Conservation (phyloP, 257 asterid species). For the Solanum clarkiae region DNA sequence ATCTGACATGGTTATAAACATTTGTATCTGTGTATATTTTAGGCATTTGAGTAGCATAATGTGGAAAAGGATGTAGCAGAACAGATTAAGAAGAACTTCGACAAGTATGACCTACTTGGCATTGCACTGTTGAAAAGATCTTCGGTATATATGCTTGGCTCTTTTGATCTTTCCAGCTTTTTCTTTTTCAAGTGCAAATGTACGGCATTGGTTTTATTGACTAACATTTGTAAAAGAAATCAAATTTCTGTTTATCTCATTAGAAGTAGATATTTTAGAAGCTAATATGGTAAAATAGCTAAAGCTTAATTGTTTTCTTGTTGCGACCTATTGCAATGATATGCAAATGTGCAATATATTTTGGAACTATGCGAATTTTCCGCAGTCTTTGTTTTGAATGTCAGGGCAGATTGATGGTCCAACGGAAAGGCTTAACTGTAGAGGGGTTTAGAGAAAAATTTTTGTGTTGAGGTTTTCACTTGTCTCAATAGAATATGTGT, state of each 20-base stretch:
- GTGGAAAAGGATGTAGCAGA: conserved; percentile 98
- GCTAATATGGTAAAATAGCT: neutral
- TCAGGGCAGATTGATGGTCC: neutral
- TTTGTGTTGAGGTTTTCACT: neutral
- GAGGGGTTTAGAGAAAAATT: neutral
- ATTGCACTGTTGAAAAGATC: conserved; percentile 95
- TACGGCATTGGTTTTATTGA: neutral
- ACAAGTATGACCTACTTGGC: conserved; percentile 97
- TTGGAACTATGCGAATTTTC: neutral
- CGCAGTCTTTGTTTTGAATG: neutral
- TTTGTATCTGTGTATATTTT: neutral
- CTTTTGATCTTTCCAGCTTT: neutral
- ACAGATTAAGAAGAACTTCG: conserved; percentile 81
- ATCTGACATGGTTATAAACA: neutral
- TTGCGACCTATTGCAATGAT: neutral
- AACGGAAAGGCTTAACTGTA: neutral
- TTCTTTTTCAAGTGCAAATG: neutral
- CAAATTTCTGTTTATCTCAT: neutral
- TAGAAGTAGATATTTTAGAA: neutral
- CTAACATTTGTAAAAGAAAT: neutral
- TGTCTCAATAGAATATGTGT: neutral
- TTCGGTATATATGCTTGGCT: conserved; percentile 40
- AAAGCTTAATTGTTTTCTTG: neutral
- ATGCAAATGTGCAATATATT: neutral
- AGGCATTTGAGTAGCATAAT: conserved; percentile 78